These are phyloP conservation scores for Verbena officinalis DNA, from an alignment of 257 asterid genomes.

Conservation along the genomic window DNA sequence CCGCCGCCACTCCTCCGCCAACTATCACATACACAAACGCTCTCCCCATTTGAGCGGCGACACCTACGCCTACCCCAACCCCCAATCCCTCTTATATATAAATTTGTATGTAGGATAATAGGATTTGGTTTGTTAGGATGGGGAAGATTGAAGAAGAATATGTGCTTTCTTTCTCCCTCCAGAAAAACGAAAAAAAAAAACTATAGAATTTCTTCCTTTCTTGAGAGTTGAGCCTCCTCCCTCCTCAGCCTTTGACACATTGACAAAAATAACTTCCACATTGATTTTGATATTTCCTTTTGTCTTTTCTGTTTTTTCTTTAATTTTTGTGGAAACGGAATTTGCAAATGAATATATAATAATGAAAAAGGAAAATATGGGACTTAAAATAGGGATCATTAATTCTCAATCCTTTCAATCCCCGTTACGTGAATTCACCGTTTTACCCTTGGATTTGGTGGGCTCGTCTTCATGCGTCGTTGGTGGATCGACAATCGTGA, in stretches of 20 bases:
- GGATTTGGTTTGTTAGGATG: no score
- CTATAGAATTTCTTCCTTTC: constrained; percentile 32
- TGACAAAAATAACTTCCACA: constrained; percentile 8
- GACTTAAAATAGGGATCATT: background rate
- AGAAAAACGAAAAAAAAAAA: background rate
- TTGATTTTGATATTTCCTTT: background rate
- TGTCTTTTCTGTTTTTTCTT: background rate
- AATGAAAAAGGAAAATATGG: background rate
- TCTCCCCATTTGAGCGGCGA: constrained; percentile 90
- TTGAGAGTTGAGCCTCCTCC: constrained; percentile 33
- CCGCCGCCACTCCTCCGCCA: constrained; percentile 98
- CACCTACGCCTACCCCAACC: no score
- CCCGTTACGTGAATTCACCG: background rate
- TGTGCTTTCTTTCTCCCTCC: constrained; percentile 12
- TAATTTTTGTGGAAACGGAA: no score
- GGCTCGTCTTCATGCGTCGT: background rate
- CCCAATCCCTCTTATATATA: background rate
- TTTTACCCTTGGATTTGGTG: background rate
- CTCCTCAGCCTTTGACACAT: background rate
- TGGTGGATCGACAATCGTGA: background rate
- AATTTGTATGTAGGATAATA: background rate
- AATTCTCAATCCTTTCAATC: background rate
- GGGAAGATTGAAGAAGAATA: constrained; percentile 13
- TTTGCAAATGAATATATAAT: no score
- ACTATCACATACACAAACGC: constrained; percentile 91